Evolutionary conservation across 2,329 filamentous ascomycete genomes (phyloP).

Genomic region (Sphaerulina populicola): DNA sequence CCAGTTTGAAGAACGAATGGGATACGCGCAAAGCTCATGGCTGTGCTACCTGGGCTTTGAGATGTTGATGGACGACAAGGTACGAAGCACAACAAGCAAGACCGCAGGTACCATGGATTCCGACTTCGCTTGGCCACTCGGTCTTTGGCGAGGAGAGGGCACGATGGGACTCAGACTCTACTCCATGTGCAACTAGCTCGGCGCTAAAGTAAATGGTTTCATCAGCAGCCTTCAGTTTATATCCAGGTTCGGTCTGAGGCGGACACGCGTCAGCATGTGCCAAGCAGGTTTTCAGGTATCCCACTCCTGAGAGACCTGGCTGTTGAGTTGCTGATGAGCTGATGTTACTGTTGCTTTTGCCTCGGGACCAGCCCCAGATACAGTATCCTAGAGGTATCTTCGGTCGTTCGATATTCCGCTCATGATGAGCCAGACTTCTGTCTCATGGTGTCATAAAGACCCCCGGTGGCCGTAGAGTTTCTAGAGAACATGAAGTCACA

Average conservation of each 20-base stretch:
- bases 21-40: not conserved
- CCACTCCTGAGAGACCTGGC: slow-evolving; percentile 67
- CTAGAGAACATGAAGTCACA: too few species aligned
- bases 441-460: too few species aligned
- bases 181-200: slow-evolving; percentile 53
- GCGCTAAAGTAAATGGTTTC: slow-evolving; percentile 71
- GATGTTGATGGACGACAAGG: not conserved
- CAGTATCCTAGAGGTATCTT: slow-evolving; percentile 15
- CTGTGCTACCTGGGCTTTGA: not conserved
- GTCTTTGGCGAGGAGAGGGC: slow-evolving; percentile 74
- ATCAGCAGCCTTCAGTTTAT: slow-evolving; percentile 62
- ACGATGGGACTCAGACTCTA: not conserved
- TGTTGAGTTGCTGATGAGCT: slow-evolving; percentile 56
- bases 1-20: too few species aligned
- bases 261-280: slow-evolving; percentile 74
- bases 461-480: too few species aligned
- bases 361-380: slow-evolving; percentile 78
- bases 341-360: slow-evolving; percentile 51
- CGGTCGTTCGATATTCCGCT: too few species aligned
- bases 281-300: slow-evolving; percentile 56
- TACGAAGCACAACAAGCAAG: slow-evolving; percentile 67
- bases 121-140: slow-evolving; percentile 70
- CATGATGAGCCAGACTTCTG: too few species aligned
- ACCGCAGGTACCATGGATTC: slow-evolving; percentile 71
- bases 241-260: slow-evolving; percentile 76